Percentiles rank a stretch among this genome's conserved stretches.
Evolutionary conservation across 495 filamentous ascomycete species (phyloP).

Genomic region (Aspergillus diversus): DNA sequence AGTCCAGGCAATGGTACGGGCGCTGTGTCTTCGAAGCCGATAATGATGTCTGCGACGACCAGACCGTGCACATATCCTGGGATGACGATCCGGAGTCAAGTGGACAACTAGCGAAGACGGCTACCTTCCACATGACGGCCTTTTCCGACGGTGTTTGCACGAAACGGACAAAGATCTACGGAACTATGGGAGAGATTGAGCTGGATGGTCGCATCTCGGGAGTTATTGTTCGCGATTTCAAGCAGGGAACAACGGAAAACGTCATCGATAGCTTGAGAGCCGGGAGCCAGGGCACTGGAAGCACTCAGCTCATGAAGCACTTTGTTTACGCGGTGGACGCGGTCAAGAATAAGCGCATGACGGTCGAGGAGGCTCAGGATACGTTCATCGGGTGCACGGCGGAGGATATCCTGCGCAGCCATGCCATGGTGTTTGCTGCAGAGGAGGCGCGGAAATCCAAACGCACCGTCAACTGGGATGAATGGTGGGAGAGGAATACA

Average conservation of each 20-base stretch:
- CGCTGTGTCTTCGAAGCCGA: conserved; percentile 81
- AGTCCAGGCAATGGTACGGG: conserved; percentile 70
- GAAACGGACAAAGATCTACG: conserved; percentile 70
- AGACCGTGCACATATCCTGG: conserved; percentile 67
- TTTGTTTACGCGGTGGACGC: conserved; percentile 5
- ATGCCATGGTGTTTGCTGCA: conserved; percentile 77
- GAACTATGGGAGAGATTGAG: conserved; percentile 72
- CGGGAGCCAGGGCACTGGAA: background rate
- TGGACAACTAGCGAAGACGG: conserved; percentile 69
- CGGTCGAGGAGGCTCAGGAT: conserved; percentile 1
- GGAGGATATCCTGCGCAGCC: conserved; percentile 44
- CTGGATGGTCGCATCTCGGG: conserved; percentile 41
- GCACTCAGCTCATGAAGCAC: background rate
- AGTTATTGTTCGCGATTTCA: background rate
- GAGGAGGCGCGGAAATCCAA: conserved; percentile 64
- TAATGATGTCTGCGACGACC: conserved; percentile 82
- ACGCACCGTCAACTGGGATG: conserved; percentile 63
- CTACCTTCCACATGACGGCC: conserved; percentile 81
- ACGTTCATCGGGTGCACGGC: background rate
- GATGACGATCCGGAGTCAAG: conserved; percentile 64
- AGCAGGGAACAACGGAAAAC: background rate
- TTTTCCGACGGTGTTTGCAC: conserved; percentile 74
- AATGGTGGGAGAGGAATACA: conserved; percentile 61
- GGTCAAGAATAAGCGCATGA: background rate
- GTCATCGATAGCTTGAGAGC: background rate